Evolutionary conservation across 352 stramenopile species (phyloP).

Genomic region (Phytophthora ramorum): DNA sequence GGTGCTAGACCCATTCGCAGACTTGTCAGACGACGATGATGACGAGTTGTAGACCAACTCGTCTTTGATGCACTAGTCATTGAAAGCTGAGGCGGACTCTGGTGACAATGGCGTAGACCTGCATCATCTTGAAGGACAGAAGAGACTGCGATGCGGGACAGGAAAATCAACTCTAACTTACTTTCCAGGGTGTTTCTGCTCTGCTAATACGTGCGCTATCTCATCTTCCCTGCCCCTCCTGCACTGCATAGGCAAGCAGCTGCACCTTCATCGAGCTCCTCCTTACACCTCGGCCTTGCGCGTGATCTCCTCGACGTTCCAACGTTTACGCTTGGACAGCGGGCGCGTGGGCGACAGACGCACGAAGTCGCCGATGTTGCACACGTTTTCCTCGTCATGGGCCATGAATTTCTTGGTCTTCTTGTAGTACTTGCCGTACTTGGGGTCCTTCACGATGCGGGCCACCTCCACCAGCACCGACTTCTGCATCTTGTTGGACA

Average conservation of each 20-base stretch:
- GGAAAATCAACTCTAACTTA: conserved; percentile 61
- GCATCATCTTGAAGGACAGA: conserved; percentile 21
- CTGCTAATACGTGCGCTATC: conserved; percentile 27
- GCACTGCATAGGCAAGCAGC: neutral
- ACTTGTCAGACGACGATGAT: conserved; percentile 77
- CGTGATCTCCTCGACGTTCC: conserved; percentile 91
- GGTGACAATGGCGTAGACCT: neutral
- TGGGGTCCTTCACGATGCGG: conserved; percentile 94
- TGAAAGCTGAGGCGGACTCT: neutral
- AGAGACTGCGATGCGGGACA: conserved; percentile 21
- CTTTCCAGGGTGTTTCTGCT: conserved; percentile 44
- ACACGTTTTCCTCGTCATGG: conserved; percentile 95
- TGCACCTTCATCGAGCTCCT: conserved; percentile 4
- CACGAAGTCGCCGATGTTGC: conserved; percentile 92
- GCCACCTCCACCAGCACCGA: conserved; percentile 96
- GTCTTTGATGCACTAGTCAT: neutral
- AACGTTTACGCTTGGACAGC: conserved; percentile 89
- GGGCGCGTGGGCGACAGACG: conserved; percentile 77
- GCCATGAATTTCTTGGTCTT: conserved; percentile 98
- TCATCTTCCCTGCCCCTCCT: neutral
- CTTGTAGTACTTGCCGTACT: conserved; percentile 95
- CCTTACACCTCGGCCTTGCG: conserved; percentile 86
- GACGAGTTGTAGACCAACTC: conserved; percentile 63
- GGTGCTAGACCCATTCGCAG: conserved; percentile 77
- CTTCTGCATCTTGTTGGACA: conserved; percentile 98